These are phyloP conservation scores for Kwoniella shandongensis DNA, from an alignment of 768 basidiomycete genomes.

Conservation along the genomic window DNA sequence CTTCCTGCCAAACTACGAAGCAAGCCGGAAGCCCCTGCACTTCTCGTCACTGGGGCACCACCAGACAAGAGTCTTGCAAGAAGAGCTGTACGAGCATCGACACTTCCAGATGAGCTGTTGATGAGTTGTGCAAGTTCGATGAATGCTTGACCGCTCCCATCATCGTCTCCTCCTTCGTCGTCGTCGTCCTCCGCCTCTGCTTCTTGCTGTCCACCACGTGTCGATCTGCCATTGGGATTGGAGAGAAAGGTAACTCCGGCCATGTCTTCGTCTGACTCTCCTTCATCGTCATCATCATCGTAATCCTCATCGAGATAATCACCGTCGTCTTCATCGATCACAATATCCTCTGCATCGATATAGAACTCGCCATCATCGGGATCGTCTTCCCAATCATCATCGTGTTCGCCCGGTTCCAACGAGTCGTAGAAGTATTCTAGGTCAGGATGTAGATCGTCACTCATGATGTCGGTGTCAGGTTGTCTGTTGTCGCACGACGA, in stretches of 20 bases:
- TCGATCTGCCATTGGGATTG: not conserved
- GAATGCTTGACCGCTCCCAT: conserved; percentile 17
- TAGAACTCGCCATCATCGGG: conserved; percentile 11
- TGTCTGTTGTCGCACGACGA: too few relatives aligned
- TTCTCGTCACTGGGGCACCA: conserved; percentile 6
- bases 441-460: conserved; percentile 26
- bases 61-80: conserved; percentile 25
- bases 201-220: not conserved
- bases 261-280: conserved; percentile 20
- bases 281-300: conserved; percentile 27
- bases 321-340: conserved; percentile 17
- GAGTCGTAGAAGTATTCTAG: conserved; percentile 27
- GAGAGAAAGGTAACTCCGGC: conserved; percentile 10
- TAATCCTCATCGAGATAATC: conserved; percentile 25
- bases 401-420: conserved; percentile 3
- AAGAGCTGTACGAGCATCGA: conserved; percentile 25
- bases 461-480: conserved; percentile 8
- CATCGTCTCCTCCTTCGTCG: conserved; percentile 15
- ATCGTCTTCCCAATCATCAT: conserved; percentile 25
- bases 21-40: conserved; percentile 1
- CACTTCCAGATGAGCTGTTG: conserved; percentile 14
- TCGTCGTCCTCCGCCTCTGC: too few relatives aligned
- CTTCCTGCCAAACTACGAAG: conserved; percentile 1
- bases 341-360: conserved; percentile 6
- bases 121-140: conserved; percentile 26